Conservation (phyloP, 2,329 filamentous ascomycete species). For the Colletotrichum sp. region DNA sequence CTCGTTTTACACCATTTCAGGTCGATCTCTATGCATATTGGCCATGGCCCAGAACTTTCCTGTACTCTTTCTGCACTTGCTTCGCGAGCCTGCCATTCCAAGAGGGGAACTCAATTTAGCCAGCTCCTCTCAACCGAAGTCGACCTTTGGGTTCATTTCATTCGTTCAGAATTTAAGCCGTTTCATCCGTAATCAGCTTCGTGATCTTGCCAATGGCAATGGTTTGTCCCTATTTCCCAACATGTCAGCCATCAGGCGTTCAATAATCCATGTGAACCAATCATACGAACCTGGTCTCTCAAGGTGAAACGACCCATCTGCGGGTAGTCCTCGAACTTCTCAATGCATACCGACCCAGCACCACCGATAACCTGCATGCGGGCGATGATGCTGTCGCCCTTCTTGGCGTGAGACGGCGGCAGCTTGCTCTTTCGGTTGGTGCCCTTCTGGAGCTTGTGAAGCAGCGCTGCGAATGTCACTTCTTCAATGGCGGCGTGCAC, state of each 20-base stretch:
- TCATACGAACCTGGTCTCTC: slow-evolving; percentile 74
- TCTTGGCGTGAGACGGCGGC: slow-evolving; percentile 89
- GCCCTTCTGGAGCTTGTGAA: slow-evolving; percentile 96
- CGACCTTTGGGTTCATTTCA: not conserved
- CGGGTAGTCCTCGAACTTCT: slow-evolving; percentile 94
- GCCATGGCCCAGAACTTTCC: not conserved
- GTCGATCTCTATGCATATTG: slow-evolving; percentile 6
- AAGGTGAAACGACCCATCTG: slow-evolving; percentile 92
- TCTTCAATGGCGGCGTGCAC: slow-evolving; percentile 98
- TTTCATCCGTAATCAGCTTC: slow-evolving; percentile 68
- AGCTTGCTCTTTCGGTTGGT: slow-evolving; percentile 93
- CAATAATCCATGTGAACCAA: not conserved
- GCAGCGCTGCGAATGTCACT: slow-evolving; percentile 84
- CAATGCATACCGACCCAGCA: slow-evolving; percentile 87
- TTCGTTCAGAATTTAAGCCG: slow-evolving; percentile 26
- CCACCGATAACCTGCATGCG: slow-evolving; percentile 86
- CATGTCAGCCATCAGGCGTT: slow-evolving; percentile 22
- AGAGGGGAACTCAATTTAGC: not conserved
- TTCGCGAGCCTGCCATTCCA: not conserved
- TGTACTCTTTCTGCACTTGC: not conserved
- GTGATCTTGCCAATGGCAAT: slow-evolving; percentile 99
- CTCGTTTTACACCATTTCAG: not conserved
- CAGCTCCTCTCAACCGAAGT: not conserved
- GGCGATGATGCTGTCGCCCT: slow-evolving; percentile 84
- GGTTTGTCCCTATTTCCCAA: slow-evolving; percentile 79